Conservation (phyloP, 2,329 filamentous ascomycete species). For the Fusarium sublunatum region DNA sequence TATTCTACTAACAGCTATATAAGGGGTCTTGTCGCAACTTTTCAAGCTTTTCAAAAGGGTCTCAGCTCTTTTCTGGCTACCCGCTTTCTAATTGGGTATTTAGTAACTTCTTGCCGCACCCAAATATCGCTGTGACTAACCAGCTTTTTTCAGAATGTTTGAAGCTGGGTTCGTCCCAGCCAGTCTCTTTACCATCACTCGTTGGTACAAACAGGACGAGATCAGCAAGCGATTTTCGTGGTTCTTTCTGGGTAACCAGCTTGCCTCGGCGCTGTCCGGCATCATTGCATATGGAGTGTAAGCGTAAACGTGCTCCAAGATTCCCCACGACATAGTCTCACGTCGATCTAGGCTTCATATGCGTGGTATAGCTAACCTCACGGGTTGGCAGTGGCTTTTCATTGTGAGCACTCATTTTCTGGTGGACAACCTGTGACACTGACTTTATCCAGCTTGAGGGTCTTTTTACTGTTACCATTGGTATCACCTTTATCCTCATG, state of each 20-base stretch:
- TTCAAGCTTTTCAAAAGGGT: constrained; percentile 51
- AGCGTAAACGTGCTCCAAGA: too few species aligned
- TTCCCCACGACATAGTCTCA: too few species aligned
- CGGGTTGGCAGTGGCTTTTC: constrained; percentile 74
- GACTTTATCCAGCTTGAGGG: constrained; percentile 48
- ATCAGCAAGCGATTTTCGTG: constrained; percentile 56
- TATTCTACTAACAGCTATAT: too few species aligned
- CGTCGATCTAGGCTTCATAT: constrained; percentile 23
- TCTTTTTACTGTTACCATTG: constrained; percentile 49
- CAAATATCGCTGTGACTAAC: too few species aligned
- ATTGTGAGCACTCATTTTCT: too few species aligned
- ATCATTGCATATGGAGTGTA: constrained; percentile 55
- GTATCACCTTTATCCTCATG: constrained; percentile 47
- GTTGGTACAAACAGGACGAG: constrained; percentile 59
- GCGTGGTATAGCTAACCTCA: constrained; percentile 57
- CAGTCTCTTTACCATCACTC: constrained; percentile 57
- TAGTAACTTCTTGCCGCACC: too few species aligned
- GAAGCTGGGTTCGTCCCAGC: constrained; percentile 55
- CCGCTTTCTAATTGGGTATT: constrained; percentile 49
- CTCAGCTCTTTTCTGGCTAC: constrained; percentile 50
- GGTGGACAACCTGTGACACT: too few species aligned
- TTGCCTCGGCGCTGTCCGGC: constrained; percentile 54
- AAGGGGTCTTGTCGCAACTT: constrained; percentile 50
- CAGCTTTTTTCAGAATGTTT: too few species aligned
- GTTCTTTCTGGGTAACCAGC: constrained; percentile 58